phyloP scores from a whole-genome alignment of 768 basidiomycete species.

The Coprinopsis strossmayeri region DNA sequence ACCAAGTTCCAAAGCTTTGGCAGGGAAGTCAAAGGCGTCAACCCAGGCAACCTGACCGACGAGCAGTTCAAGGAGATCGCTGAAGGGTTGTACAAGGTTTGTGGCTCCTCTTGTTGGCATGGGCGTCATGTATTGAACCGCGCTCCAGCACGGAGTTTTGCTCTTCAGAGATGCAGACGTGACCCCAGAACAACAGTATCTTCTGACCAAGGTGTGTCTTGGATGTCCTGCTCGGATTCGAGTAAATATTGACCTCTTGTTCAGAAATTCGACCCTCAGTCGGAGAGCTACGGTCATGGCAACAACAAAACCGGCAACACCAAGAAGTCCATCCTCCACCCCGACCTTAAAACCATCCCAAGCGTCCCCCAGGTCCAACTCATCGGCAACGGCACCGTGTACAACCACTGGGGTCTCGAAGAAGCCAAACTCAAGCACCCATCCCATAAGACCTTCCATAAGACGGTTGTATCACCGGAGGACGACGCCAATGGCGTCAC shows the following conservation, averaged over 20 bases:
- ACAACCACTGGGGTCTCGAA: slow-evolving; percentile 74
- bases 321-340: slow-evolving; percentile 72
- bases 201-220: slow-evolving; percentile 62
- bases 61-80: slow-evolving; percentile 59
- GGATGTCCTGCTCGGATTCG: background rate
- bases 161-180: slow-evolving; percentile 66
- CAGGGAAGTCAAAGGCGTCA: slow-evolving; percentile 61
- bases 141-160: slow-evolving; percentile 55
- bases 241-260: background rate
- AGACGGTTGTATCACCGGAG: slow-evolving; percentile 60
- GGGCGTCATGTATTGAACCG: background rate
- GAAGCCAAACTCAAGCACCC: slow-evolving; percentile 82
- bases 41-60: slow-evolving; percentile 55
- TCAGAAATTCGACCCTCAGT: slow-evolving; percentile 48
- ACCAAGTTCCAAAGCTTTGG: slow-evolving; percentile 67
- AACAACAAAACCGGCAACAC: slow-evolving; percentile 74
- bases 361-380: slow-evolving; percentile 83
- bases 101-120: slow-evolving; percentile 7
- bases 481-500: slow-evolving; percentile 69
- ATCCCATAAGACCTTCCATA: slow-evolving; percentile 80
- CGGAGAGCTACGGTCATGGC: slow-evolving; percentile 71
- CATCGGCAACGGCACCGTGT: slow-evolving; percentile 80
- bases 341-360: slow-evolving; percentile 84
- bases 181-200: slow-evolving; percentile 78
- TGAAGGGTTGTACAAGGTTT: slow-evolving; percentile 70